phyloP scores from a whole-genome alignment of 129 eudicot genomes.

The Artemisia annua region DNA sequence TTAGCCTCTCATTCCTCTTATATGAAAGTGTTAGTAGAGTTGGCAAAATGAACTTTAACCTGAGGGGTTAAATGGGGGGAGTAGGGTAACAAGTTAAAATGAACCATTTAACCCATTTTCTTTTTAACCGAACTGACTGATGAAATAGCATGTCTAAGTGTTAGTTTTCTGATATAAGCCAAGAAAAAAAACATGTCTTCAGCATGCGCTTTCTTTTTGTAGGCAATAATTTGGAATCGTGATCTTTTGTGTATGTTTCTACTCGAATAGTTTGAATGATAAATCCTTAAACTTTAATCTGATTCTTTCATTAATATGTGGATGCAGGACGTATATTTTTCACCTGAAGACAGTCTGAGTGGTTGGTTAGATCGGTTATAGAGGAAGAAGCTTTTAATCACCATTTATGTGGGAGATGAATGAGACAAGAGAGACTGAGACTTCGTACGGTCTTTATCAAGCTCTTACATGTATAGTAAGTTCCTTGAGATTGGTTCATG shows the following conservation, averaged over 20 bases:
- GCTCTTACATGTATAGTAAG: slow-evolving; percentile 23
- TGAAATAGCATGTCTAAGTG: no score
- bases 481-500: slow-evolving; percentile 22
- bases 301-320: neutral
- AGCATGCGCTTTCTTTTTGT: neutral
- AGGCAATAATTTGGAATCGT: neutral
- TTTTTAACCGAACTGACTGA: no score
- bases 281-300: slow-evolving; percentile 14
- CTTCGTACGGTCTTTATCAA: neutral
- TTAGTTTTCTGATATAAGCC: no score
- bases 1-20: slow-evolving; percentile 11
- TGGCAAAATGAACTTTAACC: no score
- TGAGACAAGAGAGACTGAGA: neutral
- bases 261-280: neutral
- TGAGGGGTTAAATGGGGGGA: no score
- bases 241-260: neutral
- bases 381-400: neutral
- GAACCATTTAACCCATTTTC: no score
- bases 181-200: neutral
- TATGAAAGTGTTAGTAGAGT: neutral
- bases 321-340: slow-evolving; percentile 66
- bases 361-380: slow-evolving; percentile 39
- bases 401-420: neutral
- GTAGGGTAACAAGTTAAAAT: no score
- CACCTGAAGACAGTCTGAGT: slow-evolving; percentile 55